Conservation (phyloP, 2,329 filamentous ascomycete species). For the Chaetomiaceae sp. region DNA sequence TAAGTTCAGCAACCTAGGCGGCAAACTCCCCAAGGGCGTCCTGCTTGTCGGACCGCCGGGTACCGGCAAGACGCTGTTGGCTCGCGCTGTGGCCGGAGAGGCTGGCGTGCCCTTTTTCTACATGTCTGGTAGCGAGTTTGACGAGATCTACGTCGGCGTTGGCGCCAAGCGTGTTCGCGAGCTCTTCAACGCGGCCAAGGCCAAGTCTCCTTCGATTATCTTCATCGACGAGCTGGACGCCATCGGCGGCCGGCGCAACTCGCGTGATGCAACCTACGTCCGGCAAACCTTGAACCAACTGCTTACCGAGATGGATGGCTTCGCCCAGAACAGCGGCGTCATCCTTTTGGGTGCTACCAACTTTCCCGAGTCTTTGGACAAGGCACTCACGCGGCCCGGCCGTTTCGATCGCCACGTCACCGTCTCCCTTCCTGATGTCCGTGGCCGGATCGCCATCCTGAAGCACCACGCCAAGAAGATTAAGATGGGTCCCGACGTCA, state of each 20-base stretch:
- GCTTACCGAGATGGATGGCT: conserved; percentile 93
- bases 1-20: conserved; percentile 87
- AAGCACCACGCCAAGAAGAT: conserved; percentile 93
- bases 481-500: conserved; percentile 73
- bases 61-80: conserved; percentile 94
- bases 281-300: conserved; percentile 98
- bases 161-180: conserved; percentile 73
- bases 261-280: conserved; percentile 87
- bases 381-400: conserved; percentile 87
- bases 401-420: conserved; percentile 92
- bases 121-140: conserved; percentile 98
- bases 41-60: conserved; percentile 91
- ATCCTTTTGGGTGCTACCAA: conserved; percentile 97
- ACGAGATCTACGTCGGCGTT: conserved; percentile 96
- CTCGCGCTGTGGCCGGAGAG: conserved; percentile 92
- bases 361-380: conserved; percentile 89
- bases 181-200: conserved; percentile 35
- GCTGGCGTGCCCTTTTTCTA: conserved; percentile 99
- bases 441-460: conserved; percentile 86
- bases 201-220: conserved; percentile 50
- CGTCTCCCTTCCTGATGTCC: conserved; percentile 86
- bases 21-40: conserved; percentile 95
- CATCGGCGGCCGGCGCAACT: conserved; percentile 89
- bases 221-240: conserved; percentile 92
- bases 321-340: conserved; percentile 89